Evolutionary conservation across 208 protist species (phyloP).

Genomic region (Trypanosoma brucei): DNA sequence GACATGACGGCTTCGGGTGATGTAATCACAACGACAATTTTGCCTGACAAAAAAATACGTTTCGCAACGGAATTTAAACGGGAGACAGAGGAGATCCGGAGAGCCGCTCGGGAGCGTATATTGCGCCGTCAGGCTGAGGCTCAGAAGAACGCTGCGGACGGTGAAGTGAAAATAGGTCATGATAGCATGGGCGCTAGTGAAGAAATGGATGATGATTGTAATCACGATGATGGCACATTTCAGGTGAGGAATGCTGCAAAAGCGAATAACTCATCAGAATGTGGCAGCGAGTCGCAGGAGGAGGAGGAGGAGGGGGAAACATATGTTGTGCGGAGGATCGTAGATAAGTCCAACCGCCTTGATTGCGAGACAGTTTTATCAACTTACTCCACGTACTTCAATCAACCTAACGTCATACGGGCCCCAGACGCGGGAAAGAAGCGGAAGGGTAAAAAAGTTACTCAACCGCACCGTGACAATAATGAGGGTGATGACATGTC

Average conservation of each 20-base stretch:
- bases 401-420: slow-evolving; percentile 87
- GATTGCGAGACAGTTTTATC: slow-evolving; percentile 86
- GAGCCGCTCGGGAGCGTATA: slow-evolving; percentile 42
- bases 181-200: too few relatives aligned
- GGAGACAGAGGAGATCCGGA: slow-evolving; percentile 68
- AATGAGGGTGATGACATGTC: slow-evolving; percentile 22
- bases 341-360: slow-evolving; percentile 30
- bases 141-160: background rate
- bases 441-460: slow-evolving; percentile 15
- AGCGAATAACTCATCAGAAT: too few relatives aligned
- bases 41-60: slow-evolving; percentile 70
- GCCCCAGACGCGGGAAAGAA: slow-evolving; percentile 24
- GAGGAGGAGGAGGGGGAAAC: slow-evolving; percentile 26
- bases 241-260: too few relatives aligned
- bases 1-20: slow-evolving; percentile 46
- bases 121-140: background rate
- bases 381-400: slow-evolving; percentile 77
- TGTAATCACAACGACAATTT: slow-evolving; percentile 56
- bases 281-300: background rate
- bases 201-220: too few relatives aligned
- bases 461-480: slow-evolving; percentile 6
- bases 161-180: background rate
- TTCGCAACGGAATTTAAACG: slow-evolving; percentile 58
- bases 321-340: slow-evolving; percentile 40
- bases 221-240: too few relatives aligned